Conservation (phyloP, 2,329 filamentous ascomycete species). For the Trichophyton rubrum region DNA sequence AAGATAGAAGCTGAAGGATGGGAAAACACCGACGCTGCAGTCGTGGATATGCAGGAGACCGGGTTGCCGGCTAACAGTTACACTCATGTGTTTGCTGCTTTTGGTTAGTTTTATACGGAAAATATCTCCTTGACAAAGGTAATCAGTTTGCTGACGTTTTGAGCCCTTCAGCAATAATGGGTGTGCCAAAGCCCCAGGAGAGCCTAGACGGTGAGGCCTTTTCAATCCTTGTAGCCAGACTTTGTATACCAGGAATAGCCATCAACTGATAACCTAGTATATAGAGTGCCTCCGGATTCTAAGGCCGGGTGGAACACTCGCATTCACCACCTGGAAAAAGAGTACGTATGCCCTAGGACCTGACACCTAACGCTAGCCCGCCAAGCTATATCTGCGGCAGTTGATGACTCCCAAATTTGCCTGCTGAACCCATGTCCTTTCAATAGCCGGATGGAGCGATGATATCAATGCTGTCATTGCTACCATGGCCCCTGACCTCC, state of each 20-base stretch:
- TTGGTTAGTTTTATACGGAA: conserved; percentile 1
- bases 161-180: conserved; percentile 5
- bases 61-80: not conserved
- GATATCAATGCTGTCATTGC: conserved; percentile 8
- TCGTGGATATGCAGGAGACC: conserved; percentile 4
- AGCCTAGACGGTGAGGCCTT: conserved; percentile 5
- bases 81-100: conserved; percentile 7
- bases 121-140: not conserved
- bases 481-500: conserved; percentile 5
- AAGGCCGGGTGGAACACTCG: conserved; percentile 6
- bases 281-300: conserved; percentile 8
- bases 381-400: not conserved
- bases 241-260: not conserved
- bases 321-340: conserved; percentile 9
- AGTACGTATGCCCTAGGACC: not conserved
- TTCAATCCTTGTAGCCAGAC: not conserved
- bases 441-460: conserved; percentile 5
- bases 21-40: conserved; percentile 2
- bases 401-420: not conserved
- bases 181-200: not conserved
- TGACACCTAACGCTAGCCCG: not conserved
- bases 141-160: not conserved
- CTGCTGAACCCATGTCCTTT: not conserved
- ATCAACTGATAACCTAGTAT: not conserved
- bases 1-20: conserved; percentile 6